Conservation (phyloP, 2,329 filamentous ascomycete species). For the Blastomyces emzantsi region DNA sequence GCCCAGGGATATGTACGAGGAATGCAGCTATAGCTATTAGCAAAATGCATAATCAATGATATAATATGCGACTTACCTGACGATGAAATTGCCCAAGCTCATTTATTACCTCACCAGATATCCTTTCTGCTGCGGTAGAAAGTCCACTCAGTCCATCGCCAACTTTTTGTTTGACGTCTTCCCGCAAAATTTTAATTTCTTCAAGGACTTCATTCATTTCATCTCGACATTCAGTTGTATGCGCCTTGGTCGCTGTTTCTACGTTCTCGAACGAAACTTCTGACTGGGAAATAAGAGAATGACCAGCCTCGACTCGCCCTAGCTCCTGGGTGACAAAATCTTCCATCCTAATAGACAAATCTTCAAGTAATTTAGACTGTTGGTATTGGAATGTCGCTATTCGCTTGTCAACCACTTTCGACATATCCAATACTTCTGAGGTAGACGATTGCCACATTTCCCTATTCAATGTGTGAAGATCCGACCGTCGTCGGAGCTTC, state of each 20-base stretch:
- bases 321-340: conserved; percentile 68
- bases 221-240: conserved; percentile 52
- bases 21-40: conserved; percentile 53
- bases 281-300: conserved; percentile 61
- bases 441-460: conserved; percentile 70
- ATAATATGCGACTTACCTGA: conserved; percentile 38
- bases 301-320: conserved; percentile 59
- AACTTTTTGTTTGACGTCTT: conserved; percentile 78
- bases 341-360: conserved; percentile 63
- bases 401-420: conserved; percentile 63
- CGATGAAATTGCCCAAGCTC: conserved; percentile 79
- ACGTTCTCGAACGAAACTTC: conserved; percentile 58
- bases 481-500: conserved; percentile 77
- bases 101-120: conserved; percentile 77
- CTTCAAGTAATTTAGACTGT: conserved; percentile 61
- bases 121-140: conserved; percentile 73
- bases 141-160: conserved; percentile 76
- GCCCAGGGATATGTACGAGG: conserved; percentile 73
- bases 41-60: background rate
- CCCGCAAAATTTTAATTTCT: conserved; percentile 81
- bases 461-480: conserved; percentile 71
- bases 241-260: conserved; percentile 53
- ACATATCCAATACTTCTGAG: conserved; percentile 65
- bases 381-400: conserved; percentile 63
- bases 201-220: conserved; percentile 87